These are phyloP conservation scores for Malbranchea zuffiana DNA, from an alignment of 2,329 filamentous ascomycete genomes.

Conservation along the genomic window DNA sequence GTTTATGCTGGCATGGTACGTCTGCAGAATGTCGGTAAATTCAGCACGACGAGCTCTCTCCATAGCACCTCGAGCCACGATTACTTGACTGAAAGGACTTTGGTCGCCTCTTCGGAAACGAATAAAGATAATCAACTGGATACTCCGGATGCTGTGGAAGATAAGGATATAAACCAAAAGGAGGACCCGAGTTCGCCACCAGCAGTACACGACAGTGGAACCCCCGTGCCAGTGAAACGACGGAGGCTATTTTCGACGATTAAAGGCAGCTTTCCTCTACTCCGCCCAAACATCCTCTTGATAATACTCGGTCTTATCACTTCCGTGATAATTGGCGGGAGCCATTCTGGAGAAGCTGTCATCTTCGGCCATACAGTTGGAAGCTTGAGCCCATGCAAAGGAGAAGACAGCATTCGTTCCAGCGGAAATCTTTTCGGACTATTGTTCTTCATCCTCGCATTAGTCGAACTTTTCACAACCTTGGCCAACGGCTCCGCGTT, in stretches of 20 bases:
- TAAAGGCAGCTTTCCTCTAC: conserved; percentile 27
- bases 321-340: conserved; percentile 42
- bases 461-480: conserved; percentile 46
- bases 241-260: conserved; percentile 18
- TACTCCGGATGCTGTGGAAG: background rate
- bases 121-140: background rate
- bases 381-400: conserved; percentile 41
- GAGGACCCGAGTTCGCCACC: background rate
- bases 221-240: no score
- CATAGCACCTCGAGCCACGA: conserved; percentile 5
- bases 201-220: no score
- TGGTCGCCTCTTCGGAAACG: no score
- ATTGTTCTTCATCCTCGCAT: conserved; percentile 46
- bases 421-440: conserved; percentile 41
- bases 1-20: conserved; percentile 41
- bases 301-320: conserved; percentile 37
- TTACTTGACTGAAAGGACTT: background rate
- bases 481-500: conserved; percentile 45
- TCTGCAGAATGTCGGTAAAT: conserved; percentile 31
- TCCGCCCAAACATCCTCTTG: conserved; percentile 32
- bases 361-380: conserved; percentile 47
- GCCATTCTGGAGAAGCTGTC: conserved; percentile 43
- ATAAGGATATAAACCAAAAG: background rate
- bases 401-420: conserved; percentile 35
- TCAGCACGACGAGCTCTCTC: conserved; percentile 9